Evolutionary conservation across 352 stramenopile genomes (phyloP).

Genomic region (Globisporangium okanoganense): DNA sequence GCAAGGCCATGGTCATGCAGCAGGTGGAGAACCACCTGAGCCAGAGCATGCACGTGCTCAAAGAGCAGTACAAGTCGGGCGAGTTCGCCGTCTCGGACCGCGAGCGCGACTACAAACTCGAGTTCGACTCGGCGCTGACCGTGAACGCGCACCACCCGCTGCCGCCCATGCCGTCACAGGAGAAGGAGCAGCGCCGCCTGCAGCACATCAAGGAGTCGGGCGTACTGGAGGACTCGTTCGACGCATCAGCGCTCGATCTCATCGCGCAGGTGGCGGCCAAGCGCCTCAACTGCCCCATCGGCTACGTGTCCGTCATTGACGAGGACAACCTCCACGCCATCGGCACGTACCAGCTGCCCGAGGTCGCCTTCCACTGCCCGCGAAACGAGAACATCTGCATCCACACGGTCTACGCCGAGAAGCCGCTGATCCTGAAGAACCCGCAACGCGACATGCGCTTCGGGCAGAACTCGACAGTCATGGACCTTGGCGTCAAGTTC

Average conservation of each 20-base stretch:
- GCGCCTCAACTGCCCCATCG: conserved; percentile 48
- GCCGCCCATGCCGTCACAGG: conserved; percentile 28
- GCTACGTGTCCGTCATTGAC: conserved; percentile 59
- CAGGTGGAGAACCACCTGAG: conserved; percentile 42
- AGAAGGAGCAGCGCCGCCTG: conserved; percentile 43
- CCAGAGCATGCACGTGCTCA: conserved; percentile 19
- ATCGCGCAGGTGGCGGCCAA: conserved; percentile 51
- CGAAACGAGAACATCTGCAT: conserved; percentile 58
- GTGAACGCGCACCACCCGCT: conserved; percentile 38
- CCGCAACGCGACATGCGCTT: conserved; percentile 63
- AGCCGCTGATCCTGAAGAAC: conserved; percentile 61
- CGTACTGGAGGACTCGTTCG: conserved; percentile 36
- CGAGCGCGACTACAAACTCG: conserved; percentile 41
- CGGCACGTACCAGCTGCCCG: conserved; percentile 37
- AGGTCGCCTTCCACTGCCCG: conserved; percentile 23
- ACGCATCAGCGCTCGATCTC: conserved; percentile 45
- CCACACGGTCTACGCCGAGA: conserved; percentile 55
- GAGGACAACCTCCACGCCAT: conserved; percentile 45
- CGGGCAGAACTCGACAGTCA: conserved; percentile 39
- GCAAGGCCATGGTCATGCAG: conserved; percentile 30
- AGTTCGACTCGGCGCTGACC: conserved; percentile 34
- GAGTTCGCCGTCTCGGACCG: conserved; percentile 9
- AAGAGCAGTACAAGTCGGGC: conserved; percentile 17
- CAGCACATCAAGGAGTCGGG: conserved; percentile 41
- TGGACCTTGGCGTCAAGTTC: conserved; percentile 49